A percentile compares a stretch with the other conserved stretches of the same genome.
Evolutionary conservation across 495 filamentous ascomycete genomes (phyloP).

Genomic region (Mycothermus thermophilus): DNA sequence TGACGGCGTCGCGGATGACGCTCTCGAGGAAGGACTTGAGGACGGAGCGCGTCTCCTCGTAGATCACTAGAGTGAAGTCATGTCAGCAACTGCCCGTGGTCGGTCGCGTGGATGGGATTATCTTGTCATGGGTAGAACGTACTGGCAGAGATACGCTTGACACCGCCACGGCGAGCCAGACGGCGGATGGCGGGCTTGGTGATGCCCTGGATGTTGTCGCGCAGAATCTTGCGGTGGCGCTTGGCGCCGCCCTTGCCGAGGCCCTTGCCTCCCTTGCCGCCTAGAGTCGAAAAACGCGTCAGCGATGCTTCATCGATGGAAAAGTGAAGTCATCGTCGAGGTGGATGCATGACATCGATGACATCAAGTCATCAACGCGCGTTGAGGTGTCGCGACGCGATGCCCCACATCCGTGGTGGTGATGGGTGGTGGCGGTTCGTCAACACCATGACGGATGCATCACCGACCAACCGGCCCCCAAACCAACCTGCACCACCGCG

Average conservation of each 20-base stretch:
- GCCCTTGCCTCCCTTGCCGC: conserved; percentile 76
- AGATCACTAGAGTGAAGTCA: conserved; percentile 60
- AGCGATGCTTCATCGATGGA: conserved; percentile 6
- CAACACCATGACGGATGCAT: conserved; percentile 4
- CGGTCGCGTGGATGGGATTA: too few species aligned
- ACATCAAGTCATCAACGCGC: background rate
- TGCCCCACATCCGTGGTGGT: too few species aligned
- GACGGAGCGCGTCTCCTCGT: conserved; percentile 99
- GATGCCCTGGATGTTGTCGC: conserved; percentile 99
- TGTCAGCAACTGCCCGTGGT: conserved; percentile 13
- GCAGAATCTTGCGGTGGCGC: conserved; percentile 97
- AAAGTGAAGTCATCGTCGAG: conserved; percentile 14
- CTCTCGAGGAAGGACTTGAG: conserved; percentile 99
- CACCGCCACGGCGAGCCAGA: conserved; percentile 97
- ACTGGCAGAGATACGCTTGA: conserved; percentile 99
- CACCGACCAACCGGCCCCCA: too few species aligned
- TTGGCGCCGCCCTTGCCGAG: conserved; percentile 83
- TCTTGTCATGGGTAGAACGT: conserved; percentile 35
- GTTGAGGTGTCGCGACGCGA: too few species aligned
- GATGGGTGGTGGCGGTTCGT: conserved; percentile 4
- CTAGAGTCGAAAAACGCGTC: conserved; percentile 29
- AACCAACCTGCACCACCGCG: conserved; percentile 3
- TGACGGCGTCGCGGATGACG: conserved; percentile 97
- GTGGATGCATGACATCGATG: background rate
- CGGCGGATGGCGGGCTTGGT: conserved; percentile 99